Evolutionary conservation across 2,329 filamentous ascomycete species (phyloP), one percentile per base, ranked within the genome.

Genomic region (Bipolaris gigantea): DNA sequence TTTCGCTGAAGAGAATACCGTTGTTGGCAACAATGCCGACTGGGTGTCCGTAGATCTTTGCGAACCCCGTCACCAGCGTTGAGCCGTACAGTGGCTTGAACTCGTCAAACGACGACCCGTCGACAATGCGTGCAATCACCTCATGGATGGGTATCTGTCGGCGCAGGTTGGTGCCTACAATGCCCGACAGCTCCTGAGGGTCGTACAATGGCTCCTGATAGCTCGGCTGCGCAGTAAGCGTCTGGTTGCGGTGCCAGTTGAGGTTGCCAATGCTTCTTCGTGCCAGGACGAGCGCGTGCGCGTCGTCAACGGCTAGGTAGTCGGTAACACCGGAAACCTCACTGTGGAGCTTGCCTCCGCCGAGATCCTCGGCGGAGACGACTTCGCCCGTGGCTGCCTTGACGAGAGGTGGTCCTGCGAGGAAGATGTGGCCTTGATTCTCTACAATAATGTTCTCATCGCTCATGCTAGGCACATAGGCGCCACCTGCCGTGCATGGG

Each of bases 381-480:
- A 90, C 87, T 76, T 99, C 93, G 11, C 93, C 94, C 0, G 94
- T 99, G 10, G 93, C 93, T 8, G 94, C 94, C 77, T 97, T 96
- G 59, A 99, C 94, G 1, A 99, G 81, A 0, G 94, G 93, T 16
- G 93, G 93, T 0, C 93, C 94, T 0, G 93, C 93, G 2, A 99
- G 85, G 80, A 97, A 99, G 72, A 99, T 96, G 63, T 96, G 92
- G n/a, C 93, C 93, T 74, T 97, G 92, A 48, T 92, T 89, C 69
- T 91, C 86, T 35, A 97, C 94, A 61, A 99, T 97, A 75, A 99
- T 97, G 71, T 86, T 92, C 81, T 97, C 94, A 73, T 97, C 94
- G 56, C 89, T 93, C 93, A 99, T 97, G 67, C 90, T 91, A 10
- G 93, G 93, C 10, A 97, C 92, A 73, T 99, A 97, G 21, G 93